Conservation (phyloP, 2,329 filamentous ascomycete genomes). For the Knufia fluminis region DNA sequence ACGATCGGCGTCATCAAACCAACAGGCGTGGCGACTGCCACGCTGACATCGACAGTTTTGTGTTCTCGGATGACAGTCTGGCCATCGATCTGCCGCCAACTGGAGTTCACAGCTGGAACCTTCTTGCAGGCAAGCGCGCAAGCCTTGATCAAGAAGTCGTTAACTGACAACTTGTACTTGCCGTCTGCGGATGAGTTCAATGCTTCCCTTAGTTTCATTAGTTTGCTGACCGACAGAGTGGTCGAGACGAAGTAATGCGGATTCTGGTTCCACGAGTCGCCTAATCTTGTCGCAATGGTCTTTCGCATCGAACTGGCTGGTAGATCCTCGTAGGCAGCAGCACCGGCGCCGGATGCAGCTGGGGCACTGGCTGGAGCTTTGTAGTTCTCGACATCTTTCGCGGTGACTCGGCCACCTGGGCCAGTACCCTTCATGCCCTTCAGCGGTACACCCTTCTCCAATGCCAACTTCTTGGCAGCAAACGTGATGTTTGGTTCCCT, state of each 20-base stretch:
- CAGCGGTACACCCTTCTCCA: constrained; percentile 73
- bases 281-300: constrained; percentile 85
- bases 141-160: constrained; percentile 98
- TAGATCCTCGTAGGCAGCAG: constrained; percentile 66
- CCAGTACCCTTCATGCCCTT: constrained; percentile 78
- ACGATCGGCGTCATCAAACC: constrained; percentile 98
- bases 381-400: constrained; percentile 87
- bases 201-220: constrained; percentile 88
- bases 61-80: constrained; percentile 77
- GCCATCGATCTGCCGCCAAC: constrained; percentile 73
- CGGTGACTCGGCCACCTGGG: constrained; percentile 75
- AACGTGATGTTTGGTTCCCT: constrained; percentile 66
- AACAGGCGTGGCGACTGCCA: constrained; percentile 84
- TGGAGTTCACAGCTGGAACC: constrained; percentile 91
- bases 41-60: constrained; percentile 87
- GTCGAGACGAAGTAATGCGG: constrained; percentile 97
- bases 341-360: constrained; percentile 35
- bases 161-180: constrained; percentile 99
- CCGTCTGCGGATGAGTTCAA: constrained; percentile 82
- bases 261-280: constrained; percentile 83
- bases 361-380: constrained; percentile 45
- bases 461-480: constrained; percentile 69
- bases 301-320: constrained; percentile 92
- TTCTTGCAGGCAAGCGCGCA: constrained; percentile 80
- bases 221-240: constrained; percentile 81